Percentiles rank a stretch among this genome's conserved stretches.
phyloP scores from a whole-genome alignment of 2,329 filamentous ascomycete genomes.

The Aureobasidium subglaciale region DNA sequence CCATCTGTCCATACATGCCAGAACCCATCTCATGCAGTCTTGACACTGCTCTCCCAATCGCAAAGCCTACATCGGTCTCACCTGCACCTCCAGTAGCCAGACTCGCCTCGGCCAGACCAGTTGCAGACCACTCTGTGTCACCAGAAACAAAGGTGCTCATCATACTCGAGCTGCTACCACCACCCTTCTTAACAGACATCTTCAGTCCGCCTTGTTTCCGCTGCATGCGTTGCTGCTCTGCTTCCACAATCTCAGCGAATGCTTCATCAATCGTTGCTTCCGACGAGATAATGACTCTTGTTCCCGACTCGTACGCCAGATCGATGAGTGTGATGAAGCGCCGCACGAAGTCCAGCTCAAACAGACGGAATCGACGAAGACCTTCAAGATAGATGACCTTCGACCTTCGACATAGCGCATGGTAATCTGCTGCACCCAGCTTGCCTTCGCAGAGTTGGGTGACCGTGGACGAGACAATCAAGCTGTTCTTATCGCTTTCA shows the following conservation, averaged over 20 bases:
- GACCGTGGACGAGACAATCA: constrained; percentile 50
- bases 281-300: constrained; percentile 50
- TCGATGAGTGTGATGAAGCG: constrained; percentile 72
- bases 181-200: constrained; percentile 23
- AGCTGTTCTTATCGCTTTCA: not conserved
- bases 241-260: constrained; percentile 22
- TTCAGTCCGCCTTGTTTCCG: constrained; percentile 9
- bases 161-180: constrained; percentile 24
- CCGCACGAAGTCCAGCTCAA: constrained; percentile 58
- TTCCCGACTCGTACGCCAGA: constrained; percentile 67
- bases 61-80: constrained; percentile 26
- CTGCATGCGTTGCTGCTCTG: constrained; percentile 16
- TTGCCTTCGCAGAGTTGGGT: constrained; percentile 53
- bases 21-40: constrained; percentile 25
- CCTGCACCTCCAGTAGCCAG: constrained; percentile 25
- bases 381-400: constrained; percentile 20
- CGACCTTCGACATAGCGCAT: constrained; percentile 48
- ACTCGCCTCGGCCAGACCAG: constrained; percentile 22
- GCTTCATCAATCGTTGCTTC: constrained; percentile 21
- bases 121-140: constrained; percentile 26
- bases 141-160: constrained; percentile 25
- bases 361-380: constrained; percentile 18
- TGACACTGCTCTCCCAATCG: constrained; percentile 24
- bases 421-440: constrained; percentile 71
- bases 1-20: not conserved